Evolutionary conservation across 2,329 filamentous ascomycete genomes (phyloP), one percentile per base, ranked within the genome.

Genomic region (Daldinia sp.): DNA sequence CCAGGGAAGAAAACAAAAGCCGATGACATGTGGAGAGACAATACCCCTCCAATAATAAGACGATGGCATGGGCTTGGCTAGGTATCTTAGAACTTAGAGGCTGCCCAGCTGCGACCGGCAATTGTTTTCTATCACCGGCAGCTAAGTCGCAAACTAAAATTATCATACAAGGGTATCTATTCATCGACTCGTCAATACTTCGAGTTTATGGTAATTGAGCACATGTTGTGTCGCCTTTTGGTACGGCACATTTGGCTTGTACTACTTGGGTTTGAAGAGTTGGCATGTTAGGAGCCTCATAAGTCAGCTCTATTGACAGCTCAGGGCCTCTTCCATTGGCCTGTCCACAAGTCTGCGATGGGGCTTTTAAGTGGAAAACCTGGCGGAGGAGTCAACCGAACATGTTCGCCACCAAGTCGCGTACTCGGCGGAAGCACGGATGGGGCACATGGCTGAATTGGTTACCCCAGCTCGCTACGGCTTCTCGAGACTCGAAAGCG

Each of bases 111-210:
- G 50, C 55, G 52, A 62, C 64, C 64, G 64, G 64, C 64, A 67
- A 59, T 67, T 67, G 64, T 64, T 64, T 64, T 64, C 54, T 62
- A 59, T 64, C 61, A 60, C 61, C 64, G 64, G 64, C 61, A 67
- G 58, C 64, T 67, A 61, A 58, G 30, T 64, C 34, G 61, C 58
- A 64, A 58, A 64, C 64, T 64, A 62, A 64, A 57, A 48, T 64
- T 64, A 58, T 62, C 54, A 67, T 64, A 61, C 61, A 64, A 64
- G 64, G 64, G 55, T 62, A 54, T 56, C 50, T 61, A 45, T 53
- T 55, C 39, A 59, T 56, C 47, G 63, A 39, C 59, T 61, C 52
- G 32, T 55, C 55, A 43, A 32, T 19, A 39, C 10, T 35, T 5
- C 25, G 35, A 48, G 41, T 47, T 48, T 52, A 53, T 48, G 52